phyloP scores from a whole-genome alignment of 1,284 basidiomycete species.

The Trametes pubescens region DNA sequence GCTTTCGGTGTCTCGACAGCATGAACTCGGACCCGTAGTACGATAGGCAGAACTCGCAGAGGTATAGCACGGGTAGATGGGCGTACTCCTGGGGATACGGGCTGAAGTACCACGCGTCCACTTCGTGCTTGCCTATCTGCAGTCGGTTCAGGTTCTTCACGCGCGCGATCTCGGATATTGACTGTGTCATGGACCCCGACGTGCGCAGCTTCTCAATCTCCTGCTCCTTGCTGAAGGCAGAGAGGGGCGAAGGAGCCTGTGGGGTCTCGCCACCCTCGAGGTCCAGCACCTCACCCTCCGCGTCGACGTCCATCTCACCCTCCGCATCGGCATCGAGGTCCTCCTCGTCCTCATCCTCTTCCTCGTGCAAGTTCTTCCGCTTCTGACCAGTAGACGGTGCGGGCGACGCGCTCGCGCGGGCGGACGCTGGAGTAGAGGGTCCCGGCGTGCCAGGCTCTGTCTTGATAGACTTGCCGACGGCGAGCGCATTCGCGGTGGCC shows the following conservation, averaged over 20 bases:
- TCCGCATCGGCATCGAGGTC: slow-evolving; percentile 67
- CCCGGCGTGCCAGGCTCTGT: slow-evolving; percentile 34
- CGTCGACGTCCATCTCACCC: slow-evolving; percentile 60
- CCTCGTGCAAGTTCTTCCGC: slow-evolving; percentile 65
- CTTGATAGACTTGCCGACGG: slow-evolving; percentile 38
- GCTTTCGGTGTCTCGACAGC: slow-evolving; percentile 89
- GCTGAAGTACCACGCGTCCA: slow-evolving; percentile 99
- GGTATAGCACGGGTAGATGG: slow-evolving; percentile 92
- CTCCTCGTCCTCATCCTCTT: slow-evolving; percentile 68
- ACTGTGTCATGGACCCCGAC: slow-evolving; percentile 99
- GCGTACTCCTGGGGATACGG: slow-evolving; percentile 99
- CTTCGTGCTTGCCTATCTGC: slow-evolving; percentile 95
- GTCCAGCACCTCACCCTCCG: slow-evolving; percentile 56
- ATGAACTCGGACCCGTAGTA: slow-evolving; percentile 91
- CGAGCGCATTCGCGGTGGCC: slow-evolving; percentile 43
- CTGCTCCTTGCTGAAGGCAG: slow-evolving; percentile 91
- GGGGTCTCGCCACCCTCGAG: slow-evolving; percentile 45
- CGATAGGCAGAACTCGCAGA: slow-evolving; percentile 98
- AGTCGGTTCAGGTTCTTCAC: slow-evolving; percentile 99
- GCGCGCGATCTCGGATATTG: slow-evolving; percentile 94
- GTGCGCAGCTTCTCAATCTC: slow-evolving; percentile 99
- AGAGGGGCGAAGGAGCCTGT: slow-evolving; percentile 55
- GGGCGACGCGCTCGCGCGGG: slow-evolving; percentile 59
- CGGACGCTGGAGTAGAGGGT: slow-evolving; percentile 51
- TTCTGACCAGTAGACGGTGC: slow-evolving; percentile 69